Conservation (phyloP, 2,329 filamentous ascomycete species). For the Claviceps arundinis region DNA sequence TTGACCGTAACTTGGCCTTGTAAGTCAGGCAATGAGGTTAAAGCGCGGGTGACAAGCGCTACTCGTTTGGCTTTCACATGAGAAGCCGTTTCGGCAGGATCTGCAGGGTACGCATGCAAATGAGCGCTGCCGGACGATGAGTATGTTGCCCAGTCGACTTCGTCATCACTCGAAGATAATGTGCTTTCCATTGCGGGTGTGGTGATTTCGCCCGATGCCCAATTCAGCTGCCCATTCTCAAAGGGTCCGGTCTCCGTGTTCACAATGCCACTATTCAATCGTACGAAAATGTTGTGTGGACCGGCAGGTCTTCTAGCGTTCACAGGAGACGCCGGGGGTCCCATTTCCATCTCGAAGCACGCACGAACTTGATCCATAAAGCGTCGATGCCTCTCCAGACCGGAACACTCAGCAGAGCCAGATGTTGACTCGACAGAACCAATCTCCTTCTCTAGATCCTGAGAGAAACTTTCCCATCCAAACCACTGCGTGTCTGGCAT, state of each 20-base stretch:
- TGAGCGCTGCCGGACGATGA: background rate
- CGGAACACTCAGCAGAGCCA: background rate
- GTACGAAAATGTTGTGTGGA: conserved; percentile 21
- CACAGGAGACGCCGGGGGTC: conserved; percentile 17
- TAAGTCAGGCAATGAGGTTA: conserved; percentile 14
- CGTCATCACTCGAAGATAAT: conserved; percentile 10
- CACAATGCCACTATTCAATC: conserved; percentile 10
- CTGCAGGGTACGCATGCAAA: background rate
- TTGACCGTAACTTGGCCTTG: background rate
- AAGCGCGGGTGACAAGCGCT: conserved; percentile 14
- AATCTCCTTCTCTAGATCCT: conserved; percentile 16
- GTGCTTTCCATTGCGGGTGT: background rate
- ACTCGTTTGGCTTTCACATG: conserved; percentile 15
- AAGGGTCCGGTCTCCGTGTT: background rate
- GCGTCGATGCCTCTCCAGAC: conserved; percentile 6
- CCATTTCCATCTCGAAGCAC: conserved; percentile 34
- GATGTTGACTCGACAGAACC: background rate
- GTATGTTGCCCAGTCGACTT: background rate
- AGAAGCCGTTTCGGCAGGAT: background rate
- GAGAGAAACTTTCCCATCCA: conserved; percentile 16
- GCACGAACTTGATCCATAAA: conserved; percentile 21
- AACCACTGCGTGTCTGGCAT: conserved; percentile 27
- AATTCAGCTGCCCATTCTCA: conserved; percentile 13
- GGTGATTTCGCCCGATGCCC: background rate
- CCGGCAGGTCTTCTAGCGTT: conserved; percentile 13